Percentiles rank a stretch among this genome's conserved stretches.
Evolutionary conservation across 2,329 filamentous ascomycete genomes (phyloP).

Genomic region (Aspergillus carbonarius): DNA sequence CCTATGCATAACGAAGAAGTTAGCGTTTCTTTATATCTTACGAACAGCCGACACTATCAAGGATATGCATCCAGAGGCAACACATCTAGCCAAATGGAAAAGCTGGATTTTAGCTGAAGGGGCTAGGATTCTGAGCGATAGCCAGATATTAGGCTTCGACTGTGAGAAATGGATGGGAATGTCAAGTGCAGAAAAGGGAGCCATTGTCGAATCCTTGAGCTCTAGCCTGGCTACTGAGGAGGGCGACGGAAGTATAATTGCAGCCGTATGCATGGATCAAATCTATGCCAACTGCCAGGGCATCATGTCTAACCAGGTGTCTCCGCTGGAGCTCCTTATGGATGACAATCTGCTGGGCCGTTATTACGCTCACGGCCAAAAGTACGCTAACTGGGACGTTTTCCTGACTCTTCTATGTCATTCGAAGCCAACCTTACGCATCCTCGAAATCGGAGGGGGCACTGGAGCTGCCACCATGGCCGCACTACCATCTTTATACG

Average conservation of each 20-base stretch:
- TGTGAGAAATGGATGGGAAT: neutral
- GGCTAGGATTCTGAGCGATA: neutral
- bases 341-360: neutral
- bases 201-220: neutral
- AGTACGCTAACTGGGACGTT: neutral
- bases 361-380: neutral
- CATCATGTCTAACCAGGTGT: neutral
- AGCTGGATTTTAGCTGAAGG: neutral
- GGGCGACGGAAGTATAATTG: neutral
- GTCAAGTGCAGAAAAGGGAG: neutral
- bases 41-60: neutral
- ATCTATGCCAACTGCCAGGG: neutral
- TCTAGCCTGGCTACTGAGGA: neutral
- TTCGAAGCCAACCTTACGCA: constrained; percentile 22
- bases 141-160: neutral
- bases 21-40: neutral
- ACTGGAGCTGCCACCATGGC: constrained; percentile 26
- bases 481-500: constrained; percentile 12
- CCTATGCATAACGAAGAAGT: neutral
- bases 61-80: neutral
- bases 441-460: constrained; percentile 31
- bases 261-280: neutral
- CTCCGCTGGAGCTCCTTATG: neutral
- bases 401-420: constrained; percentile 21
- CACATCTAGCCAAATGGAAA: constrained; percentile 1